Percentiles rank a stretch among this genome's conserved stretches.
Conservation (phyloP, 2,329 filamentous ascomycete species). For the Phaeosphaeria sp. region DNA sequence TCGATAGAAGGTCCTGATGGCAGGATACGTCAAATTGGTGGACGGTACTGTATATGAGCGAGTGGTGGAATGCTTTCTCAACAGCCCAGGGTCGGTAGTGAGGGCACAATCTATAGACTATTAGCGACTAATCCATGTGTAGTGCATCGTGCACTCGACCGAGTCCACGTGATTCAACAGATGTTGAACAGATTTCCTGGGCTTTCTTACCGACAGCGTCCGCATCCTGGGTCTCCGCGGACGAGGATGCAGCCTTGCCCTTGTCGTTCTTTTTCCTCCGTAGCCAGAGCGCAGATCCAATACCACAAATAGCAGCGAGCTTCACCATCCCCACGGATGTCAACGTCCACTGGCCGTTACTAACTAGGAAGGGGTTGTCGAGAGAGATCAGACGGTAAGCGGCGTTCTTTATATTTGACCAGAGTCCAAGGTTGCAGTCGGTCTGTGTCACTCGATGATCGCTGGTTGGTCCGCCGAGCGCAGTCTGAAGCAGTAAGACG, state of each 20-base stretch:
- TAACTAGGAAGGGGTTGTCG: conserved; percentile 32
- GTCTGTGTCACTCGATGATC: conserved; percentile 27
- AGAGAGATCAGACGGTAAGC: conserved; percentile 25
- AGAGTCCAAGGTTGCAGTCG: conserved; percentile 32
- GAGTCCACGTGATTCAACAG: conserved; percentile 14
- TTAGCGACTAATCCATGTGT: conserved; percentile 12
- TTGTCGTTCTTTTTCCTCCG: conserved; percentile 32
- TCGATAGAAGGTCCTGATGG: conserved; percentile 82
- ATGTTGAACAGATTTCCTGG: conserved; percentile 12
- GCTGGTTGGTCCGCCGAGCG: conserved; percentile 32
- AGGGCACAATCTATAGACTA: conserved; percentile 50
- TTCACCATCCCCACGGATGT: conserved; percentile 48
- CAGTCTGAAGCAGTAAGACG: conserved; percentile 38
- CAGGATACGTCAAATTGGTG: conserved; percentile 71
- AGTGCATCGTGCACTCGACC: neutral
- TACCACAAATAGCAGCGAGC: conserved; percentile 45
- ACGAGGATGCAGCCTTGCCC: conserved; percentile 18
- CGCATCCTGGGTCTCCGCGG: conserved; percentile 25
- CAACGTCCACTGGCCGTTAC: conserved; percentile 22
- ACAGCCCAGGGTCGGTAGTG: conserved; percentile 75
- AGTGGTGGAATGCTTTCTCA: conserved; percentile 76
- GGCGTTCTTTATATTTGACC: conserved; percentile 35
- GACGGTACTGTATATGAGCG: conserved; percentile 73
- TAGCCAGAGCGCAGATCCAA: conserved; percentile 45
- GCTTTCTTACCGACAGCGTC: conserved; percentile 35